A percentile compares a stretch with the other conserved stretches of the same genome.
Conservation (phyloP, 1,139 yeast genomes). For the Geotrichum phurueaensis region DNA sequence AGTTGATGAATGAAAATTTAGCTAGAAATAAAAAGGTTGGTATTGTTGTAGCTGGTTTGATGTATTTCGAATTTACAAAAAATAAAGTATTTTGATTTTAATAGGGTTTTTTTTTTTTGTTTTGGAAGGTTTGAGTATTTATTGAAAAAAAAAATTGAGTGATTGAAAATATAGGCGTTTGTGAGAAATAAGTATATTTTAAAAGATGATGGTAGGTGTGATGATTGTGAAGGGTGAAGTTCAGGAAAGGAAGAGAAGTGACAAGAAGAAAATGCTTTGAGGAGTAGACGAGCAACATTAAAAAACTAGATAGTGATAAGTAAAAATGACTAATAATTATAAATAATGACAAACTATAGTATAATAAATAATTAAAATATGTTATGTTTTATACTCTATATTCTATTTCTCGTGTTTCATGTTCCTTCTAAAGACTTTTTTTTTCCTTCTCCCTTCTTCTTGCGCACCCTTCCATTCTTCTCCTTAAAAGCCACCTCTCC, state of each 20-base stretch:
- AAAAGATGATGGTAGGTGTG: background rate
- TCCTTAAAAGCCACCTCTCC: conserved; percentile 7
- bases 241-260: background rate
- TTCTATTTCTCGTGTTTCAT: background rate
- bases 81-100: background rate
- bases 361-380: too few species aligned
- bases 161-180: background rate
- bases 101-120: too few species aligned
- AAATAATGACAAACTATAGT: background rate
- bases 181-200: background rate
- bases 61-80: background rate
- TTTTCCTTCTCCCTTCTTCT: background rate
- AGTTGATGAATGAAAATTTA: conserved; percentile 20
- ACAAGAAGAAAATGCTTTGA: background rate
- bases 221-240: background rate
- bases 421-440: background rate
- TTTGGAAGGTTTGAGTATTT: background rate
- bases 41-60: background rate
- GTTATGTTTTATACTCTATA: background rate
- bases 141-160: background rate
- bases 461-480: background rate
- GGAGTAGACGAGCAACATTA: background rate
- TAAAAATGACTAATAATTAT: background rate
- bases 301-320: background rate
- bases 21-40: background rate